Base-by-base conservation (phyloP, 345 rosid species). In the Cardamine resedifolia region DNA sequence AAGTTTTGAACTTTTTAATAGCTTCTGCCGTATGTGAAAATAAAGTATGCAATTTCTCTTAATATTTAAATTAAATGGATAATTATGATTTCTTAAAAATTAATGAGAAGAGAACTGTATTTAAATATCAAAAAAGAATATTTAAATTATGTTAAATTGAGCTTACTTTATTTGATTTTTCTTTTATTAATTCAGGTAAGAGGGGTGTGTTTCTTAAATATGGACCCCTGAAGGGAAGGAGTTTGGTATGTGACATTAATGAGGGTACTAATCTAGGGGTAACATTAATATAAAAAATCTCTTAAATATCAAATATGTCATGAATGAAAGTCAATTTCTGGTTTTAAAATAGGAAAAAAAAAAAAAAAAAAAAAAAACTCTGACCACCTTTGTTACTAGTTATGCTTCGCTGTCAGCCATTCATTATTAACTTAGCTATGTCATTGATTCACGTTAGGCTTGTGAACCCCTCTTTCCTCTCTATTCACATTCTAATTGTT, bases 241-340 rank as follows among this genome's bases (percentile, higher is more conserved):
- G 70, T 70, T 76, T 76, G 75, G 79, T 70, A 63, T 27, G 58
- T 53, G 71, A 63, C 59, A 56, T 76, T 34, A 76, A 76, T 76
- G 79, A 76, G 21, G 20, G 51, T 69, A 31, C 43, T 26, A 14
- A 33, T 44, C 21, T 10, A 1, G n/a, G 19, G 12, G 64, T 16
- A 33, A 33, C 50, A 66, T 55, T 27, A 34, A n/a, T n/a, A n/a
- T n/a, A 19, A 2, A 28, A 28, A 24, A 43, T 30, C 48, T 41
- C 51, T 38, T 39, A 16, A 33, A 74, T 58, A 33, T 49, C 67
- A 60, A 59, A 41, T 41, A 9, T 60, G 68, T n/a, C 50, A 75
- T 43, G 21, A 44, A 61, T 52, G 43, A 67, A 67, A 68, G 64
- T 68, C 79, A 76, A 76, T 62, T 44, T 68, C 5, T 44, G 65